These are phyloP conservation scores for Metroxylon sagu DNA, from an alignment of 176 grass and related monocot species.

Conservation along the genomic window DNA sequence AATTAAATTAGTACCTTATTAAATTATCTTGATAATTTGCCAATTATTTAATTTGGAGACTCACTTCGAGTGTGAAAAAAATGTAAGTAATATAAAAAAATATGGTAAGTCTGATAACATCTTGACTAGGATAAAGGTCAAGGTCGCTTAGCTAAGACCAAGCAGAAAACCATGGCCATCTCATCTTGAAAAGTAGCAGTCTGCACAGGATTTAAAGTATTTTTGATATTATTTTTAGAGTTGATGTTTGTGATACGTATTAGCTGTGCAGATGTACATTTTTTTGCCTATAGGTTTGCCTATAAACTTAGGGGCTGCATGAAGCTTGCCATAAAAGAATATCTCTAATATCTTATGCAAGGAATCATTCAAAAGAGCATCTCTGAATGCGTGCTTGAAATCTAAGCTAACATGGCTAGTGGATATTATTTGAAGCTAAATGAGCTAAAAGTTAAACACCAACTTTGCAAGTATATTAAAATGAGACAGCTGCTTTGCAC, in stretches of 20 bases:
- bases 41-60: too few species aligned
- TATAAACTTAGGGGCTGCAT: not conserved
- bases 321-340: not conserved
- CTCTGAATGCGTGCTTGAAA: constrained; percentile 13
- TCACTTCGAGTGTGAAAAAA: too few species aligned
- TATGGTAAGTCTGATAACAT: too few species aligned
- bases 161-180: too few species aligned
- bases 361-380: constrained; percentile 9
- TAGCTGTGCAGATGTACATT: not conserved
- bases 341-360: not conserved
- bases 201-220: too few species aligned
- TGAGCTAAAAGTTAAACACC: constrained; percentile 8
- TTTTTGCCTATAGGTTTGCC: not conserved
- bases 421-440: not conserved
- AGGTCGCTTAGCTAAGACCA: too few species aligned
- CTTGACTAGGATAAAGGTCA: too few species aligned
- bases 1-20: too few species aligned
- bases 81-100: too few species aligned
- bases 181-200: too few species aligned
- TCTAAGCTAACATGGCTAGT: constrained; percentile 12
- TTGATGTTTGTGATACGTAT: not conserved
- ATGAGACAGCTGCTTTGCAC: not conserved
- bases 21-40: too few species aligned
- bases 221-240: too few species aligned
- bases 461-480: constrained; percentile 8